phyloP scores from a whole-genome alignment of 2,329 filamentous ascomycete species.

The Cladophialophora chaetospira region DNA sequence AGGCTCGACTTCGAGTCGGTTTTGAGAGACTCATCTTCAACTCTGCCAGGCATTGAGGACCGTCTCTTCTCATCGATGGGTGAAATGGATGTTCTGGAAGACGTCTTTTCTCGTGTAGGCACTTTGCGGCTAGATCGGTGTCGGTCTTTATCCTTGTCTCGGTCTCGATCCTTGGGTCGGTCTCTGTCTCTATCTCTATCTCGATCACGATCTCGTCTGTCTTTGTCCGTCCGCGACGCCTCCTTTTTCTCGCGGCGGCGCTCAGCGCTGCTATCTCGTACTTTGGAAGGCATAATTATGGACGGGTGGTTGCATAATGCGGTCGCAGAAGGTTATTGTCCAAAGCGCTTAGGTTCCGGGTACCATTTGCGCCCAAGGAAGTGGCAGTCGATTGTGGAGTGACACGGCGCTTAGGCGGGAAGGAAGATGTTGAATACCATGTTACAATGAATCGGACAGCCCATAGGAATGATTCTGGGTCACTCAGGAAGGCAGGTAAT shows the following conservation, averaged over 20 bases:
- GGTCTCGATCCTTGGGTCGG: slow-evolving; percentile 14
- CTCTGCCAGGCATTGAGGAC: slow-evolving; percentile 35
- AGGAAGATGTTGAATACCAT: slow-evolving; percentile 2
- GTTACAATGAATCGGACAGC: slow-evolving; percentile 10
- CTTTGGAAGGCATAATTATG: slow-evolving; percentile 33
- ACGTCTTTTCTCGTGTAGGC: slow-evolving; percentile 29
- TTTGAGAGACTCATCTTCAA: slow-evolving; percentile 22
- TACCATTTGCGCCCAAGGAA: slow-evolving; percentile 23
- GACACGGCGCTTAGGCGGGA: slow-evolving; percentile 23
- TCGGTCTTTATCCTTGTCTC: slow-evolving; percentile 21
- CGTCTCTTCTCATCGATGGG: slow-evolving; percentile 34
- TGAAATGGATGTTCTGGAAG: slow-evolving; percentile 32
- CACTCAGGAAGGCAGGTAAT: background rate
- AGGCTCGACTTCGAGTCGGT: slow-evolving; percentile 52
- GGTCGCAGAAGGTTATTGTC: slow-evolving; percentile 12
- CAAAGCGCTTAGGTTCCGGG: slow-evolving; percentile 27
- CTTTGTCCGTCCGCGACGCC: slow-evolving; percentile 30
- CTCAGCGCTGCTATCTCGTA: slow-evolving; percentile 31
- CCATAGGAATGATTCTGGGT: background rate
- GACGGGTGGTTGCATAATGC: slow-evolving; percentile 31
- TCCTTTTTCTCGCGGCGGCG: slow-evolving; percentile 30
- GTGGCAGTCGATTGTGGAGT: slow-evolving; percentile 14
- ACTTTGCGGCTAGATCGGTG: slow-evolving; percentile 27
- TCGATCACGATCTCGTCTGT: slow-evolving; percentile 24
- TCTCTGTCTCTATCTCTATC: slow-evolving; percentile 26